Evolutionary conservation across 2,329 filamentous ascomycete genomes (phyloP).

Genomic region (Fonsecaea monophora): DNA sequence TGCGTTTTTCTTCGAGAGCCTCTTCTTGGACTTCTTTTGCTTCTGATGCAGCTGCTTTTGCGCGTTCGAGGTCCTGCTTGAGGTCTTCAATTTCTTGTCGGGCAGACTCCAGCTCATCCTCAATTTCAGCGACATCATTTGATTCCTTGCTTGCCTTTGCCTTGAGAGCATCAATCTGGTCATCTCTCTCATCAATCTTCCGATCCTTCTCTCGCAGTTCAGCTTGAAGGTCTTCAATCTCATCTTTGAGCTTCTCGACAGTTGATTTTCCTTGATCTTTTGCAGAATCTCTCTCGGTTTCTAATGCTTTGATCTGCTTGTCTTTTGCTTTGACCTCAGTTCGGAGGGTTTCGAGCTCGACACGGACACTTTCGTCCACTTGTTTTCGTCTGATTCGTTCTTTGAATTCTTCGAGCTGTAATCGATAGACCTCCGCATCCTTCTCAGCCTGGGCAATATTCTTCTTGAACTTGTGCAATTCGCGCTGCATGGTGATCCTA

Average conservation of each 20-base stretch:
- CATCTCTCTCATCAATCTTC: slow-evolving; percentile 74
- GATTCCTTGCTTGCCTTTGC: slow-evolving; percentile 53
- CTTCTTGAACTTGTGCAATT: slow-evolving; percentile 86
- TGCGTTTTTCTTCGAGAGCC: slow-evolving; percentile 59
- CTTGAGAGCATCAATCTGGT: slow-evolving; percentile 73
- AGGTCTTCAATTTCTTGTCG: slow-evolving; percentile 52
- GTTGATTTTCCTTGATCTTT: slow-evolving; percentile 63
- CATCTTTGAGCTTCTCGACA: slow-evolving; percentile 72
- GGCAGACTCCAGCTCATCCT: slow-evolving; percentile 57
- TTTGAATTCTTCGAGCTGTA: slow-evolving; percentile 81
- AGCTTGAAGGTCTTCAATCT: slow-evolving; percentile 76
- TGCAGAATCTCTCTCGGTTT: slow-evolving; percentile 64
- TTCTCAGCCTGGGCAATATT: slow-evolving; percentile 80
- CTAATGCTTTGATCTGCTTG: slow-evolving; percentile 61
- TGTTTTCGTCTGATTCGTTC: slow-evolving; percentile 80
- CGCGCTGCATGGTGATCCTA: slow-evolving; percentile 85
- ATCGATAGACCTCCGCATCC: slow-evolving; percentile 81
- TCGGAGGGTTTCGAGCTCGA: slow-evolving; percentile 61
- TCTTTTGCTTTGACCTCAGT: slow-evolving; percentile 60
- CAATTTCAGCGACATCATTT: slow-evolving; percentile 54
- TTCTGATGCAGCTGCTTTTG: slow-evolving; percentile 47
- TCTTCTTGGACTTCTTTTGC: slow-evolving; percentile 55
- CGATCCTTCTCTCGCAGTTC: slow-evolving; percentile 78
- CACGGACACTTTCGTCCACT: slow-evolving; percentile 71
- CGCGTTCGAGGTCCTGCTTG: slow-evolving; percentile 50